phyloP scores from a whole-genome alignment of 1,284 basidiomycete species.

The Moniliophthora roreri region DNA sequence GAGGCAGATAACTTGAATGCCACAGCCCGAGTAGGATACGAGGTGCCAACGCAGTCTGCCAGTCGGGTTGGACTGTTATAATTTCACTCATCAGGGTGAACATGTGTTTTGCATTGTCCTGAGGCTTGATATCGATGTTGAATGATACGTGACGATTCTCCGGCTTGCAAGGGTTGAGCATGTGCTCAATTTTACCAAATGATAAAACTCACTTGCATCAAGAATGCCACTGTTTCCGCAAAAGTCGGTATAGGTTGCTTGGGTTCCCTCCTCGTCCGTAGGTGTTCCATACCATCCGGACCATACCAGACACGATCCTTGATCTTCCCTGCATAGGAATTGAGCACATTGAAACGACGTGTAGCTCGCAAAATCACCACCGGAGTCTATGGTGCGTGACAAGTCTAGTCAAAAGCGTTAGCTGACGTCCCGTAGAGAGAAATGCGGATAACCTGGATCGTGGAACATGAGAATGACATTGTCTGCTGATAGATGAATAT shows the following conservation, averaged over 20 bases:
- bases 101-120: constrained; percentile 86
- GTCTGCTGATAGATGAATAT: constrained; percentile 94
- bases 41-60: constrained; percentile 82
- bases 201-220: constrained; percentile 66
- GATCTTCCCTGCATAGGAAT: constrained; percentile 55
- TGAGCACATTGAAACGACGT: neutral
- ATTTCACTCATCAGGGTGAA: constrained; percentile 83
- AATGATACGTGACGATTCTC: constrained; percentile 86
- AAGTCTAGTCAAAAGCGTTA: constrained; percentile 42
- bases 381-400: constrained; percentile 66
- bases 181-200: constrained; percentile 11
- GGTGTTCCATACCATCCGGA: constrained; percentile 75
- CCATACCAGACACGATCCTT: constrained; percentile 71
- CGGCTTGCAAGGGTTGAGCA: constrained; percentile 44
- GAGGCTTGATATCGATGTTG: constrained; percentile 93
- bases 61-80: constrained; percentile 70
- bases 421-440: constrained; percentile 3
- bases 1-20: constrained; percentile 89
- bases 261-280: constrained; percentile 81
- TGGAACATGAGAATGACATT: constrained; percentile 94
- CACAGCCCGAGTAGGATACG: constrained; percentile 89
- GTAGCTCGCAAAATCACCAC: constrained; percentile 38
- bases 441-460: constrained; percentile 64
- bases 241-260: constrained; percentile 88
- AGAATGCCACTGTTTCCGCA: constrained; percentile 74